Evolutionary conservation across 441 rosid species (phyloP), one percentile per base, ranked within the genome.

Genomic region (Gossypium davidsonii): DNA sequence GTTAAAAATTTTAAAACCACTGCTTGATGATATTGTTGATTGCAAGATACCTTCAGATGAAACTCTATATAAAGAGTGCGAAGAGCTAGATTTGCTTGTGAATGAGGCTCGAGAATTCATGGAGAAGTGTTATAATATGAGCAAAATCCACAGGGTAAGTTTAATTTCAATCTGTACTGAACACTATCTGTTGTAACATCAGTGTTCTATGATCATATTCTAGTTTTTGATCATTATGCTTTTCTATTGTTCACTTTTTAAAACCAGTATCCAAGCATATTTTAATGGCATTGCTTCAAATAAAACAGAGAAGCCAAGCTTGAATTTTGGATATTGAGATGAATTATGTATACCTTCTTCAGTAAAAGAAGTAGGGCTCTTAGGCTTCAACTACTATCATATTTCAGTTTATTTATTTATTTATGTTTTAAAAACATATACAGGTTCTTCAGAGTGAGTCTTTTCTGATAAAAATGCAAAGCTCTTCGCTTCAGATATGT

Each of bases 101-200:
- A 91, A 94, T 71, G 89, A 84, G 83, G 94, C 91, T 61, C 79
- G 90, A 44, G 98, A 90, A 77, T 85, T 89, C 70, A 59, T 89
- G 82, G 98, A 94, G 81, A 88, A 79, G 56, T 83, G 84, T 62
- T 85, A 85, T 3, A 85, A 80, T 78, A 76, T 81, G 87, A 91
- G 98, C 92, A 90, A 91, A 83, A 81, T 91, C 70, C 84, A 76
- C 77, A 75, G 89, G 76, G 98, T 94, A 80, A 84, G 91, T 79
- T 57, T 57, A 67, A 18, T 73, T 56, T 55, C 25, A 51, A 26
- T 26, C 70, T 52, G 48, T 57, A 3, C 14, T 34, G 21, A 34
- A 34, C 34, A 15, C 48, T n/a, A 34, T 34, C 0, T 15, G 23
- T 61, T 34, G 5, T 61, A 61, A n/a, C 44, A 31, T 61, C 21